Percentiles rank a stretch among this genome's conserved stretches.
phyloP scores from a whole-genome alignment of 768 basidiomycete species.

The Hygrophorus russula region DNA sequence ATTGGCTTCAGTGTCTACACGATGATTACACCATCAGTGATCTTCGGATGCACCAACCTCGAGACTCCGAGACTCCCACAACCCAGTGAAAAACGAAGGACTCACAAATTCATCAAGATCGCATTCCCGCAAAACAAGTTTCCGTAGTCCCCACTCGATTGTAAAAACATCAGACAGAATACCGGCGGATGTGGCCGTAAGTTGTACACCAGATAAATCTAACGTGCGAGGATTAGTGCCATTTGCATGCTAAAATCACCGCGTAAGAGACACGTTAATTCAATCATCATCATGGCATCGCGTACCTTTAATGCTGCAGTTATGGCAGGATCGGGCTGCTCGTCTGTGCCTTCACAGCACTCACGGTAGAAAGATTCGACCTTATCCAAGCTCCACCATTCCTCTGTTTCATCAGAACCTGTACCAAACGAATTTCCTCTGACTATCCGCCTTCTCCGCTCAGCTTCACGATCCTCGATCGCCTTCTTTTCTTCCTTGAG shows the following conservation, averaged over 20 bases:
- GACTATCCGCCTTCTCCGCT: slow-evolving; percentile 56
- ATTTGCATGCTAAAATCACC: slow-evolving; percentile 33
- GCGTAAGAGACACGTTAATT: background rate
- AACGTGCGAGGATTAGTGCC: slow-evolving; percentile 53
- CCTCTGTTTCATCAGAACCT: slow-evolving; percentile 27
- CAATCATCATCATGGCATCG: slow-evolving; percentile 7
- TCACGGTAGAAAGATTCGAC: slow-evolving; percentile 83
- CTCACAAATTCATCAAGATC: slow-evolving; percentile 75
- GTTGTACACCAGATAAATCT: slow-evolving; percentile 70
- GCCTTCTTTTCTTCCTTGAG: slow-evolving; percentile 73
- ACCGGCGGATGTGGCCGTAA: slow-evolving; percentile 58
- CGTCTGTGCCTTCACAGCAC: slow-evolving; percentile 71
- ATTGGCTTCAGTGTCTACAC: slow-evolving; percentile 75
- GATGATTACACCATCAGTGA: background rate
- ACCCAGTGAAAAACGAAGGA: slow-evolving; percentile 7
- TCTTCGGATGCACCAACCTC: no score
- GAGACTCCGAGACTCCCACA: background rate
- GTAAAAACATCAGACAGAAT: slow-evolving; percentile 85
- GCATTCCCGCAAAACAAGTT: slow-evolving; percentile 78
- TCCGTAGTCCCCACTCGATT: slow-evolving; percentile 88
- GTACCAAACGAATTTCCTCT: slow-evolving; percentile 32
- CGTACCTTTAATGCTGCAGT: slow-evolving; percentile 62
- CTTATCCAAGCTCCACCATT: slow-evolving; percentile 81
- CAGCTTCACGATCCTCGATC: slow-evolving; percentile 67
- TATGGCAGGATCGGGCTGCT: slow-evolving; percentile 52